phyloP scores from a whole-genome alignment of 2,329 filamentous ascomycete species.

The Calonectria leucothoes region DNA sequence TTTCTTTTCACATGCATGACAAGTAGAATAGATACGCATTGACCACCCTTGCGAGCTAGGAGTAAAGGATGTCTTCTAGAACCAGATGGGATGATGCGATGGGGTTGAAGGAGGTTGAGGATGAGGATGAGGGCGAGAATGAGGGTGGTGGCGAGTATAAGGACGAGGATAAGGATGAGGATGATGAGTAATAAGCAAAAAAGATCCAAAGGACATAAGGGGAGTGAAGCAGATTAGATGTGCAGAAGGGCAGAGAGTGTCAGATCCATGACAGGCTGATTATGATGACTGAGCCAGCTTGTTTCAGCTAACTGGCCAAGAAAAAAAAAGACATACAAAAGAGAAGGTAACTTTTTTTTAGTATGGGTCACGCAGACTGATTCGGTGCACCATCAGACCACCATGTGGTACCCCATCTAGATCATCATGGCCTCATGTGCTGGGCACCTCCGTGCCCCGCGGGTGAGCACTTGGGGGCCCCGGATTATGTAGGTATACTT shows the following conservation, averaged over 20 bases:
- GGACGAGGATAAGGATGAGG: neutral
- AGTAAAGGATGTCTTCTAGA: neutral
- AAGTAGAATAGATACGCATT: neutral
- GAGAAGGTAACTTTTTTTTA: neutral
- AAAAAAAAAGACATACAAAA: neutral
- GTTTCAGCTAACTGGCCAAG: neutral
- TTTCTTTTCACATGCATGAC: slow-evolving; percentile 4
- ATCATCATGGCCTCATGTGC: neutral
- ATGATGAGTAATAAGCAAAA: neutral
- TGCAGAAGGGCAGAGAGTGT: neutral
- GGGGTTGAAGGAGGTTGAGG: too few relatives aligned
- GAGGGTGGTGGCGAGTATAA: neutral
- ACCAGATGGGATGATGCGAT: neutral
- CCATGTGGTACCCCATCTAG: neutral
- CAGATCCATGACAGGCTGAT: neutral
- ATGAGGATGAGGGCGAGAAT: neutral
- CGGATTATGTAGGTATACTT: neutral
- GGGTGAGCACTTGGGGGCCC: slow-evolving; percentile 4
- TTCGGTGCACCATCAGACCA: neutral
- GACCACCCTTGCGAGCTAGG: neutral
- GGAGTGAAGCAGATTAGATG: neutral
- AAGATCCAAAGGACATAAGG: neutral
- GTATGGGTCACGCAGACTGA: neutral
- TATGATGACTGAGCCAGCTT: neutral
- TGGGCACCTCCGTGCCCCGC: neutral